phyloP scores from a whole-genome alignment of 345 rosid genomes.

The Nephelium lappaceum region DNA sequence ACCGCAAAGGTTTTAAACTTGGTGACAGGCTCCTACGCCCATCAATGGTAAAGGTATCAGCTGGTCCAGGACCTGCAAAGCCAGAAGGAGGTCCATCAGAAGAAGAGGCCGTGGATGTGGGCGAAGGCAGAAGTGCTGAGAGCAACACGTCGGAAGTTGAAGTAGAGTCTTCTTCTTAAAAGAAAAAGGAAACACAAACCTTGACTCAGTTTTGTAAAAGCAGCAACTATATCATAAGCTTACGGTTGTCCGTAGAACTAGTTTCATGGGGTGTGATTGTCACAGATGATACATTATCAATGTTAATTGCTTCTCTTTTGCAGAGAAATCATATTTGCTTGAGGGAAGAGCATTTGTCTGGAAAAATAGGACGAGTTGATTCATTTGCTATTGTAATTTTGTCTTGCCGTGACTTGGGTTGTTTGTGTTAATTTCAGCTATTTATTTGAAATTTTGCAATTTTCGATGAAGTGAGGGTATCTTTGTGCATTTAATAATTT shows the following conservation, averaged over 20 bases:
- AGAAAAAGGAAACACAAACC: slow-evolving; percentile 9
- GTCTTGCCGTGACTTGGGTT: too few species aligned
- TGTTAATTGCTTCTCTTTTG: neutral
- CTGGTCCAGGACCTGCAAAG: slow-evolving; percentile 92
- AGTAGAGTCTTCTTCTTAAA: slow-evolving; percentile 50
- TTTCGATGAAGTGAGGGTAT: too few species aligned
- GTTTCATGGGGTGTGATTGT: slow-evolving; percentile 17
- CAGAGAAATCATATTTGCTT: slow-evolving; percentile 2
- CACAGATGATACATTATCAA: neutral
- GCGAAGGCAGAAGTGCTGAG: slow-evolving; percentile 23
- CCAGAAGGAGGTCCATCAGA: slow-evolving; percentile 40
- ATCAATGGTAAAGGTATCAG: slow-evolving; percentile 96
- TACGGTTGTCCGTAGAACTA: neutral
- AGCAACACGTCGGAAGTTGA: slow-evolving; percentile 28
- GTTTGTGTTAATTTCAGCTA: too few species aligned
- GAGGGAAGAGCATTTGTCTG: slow-evolving; percentile 4
- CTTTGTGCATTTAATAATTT: too few species aligned
- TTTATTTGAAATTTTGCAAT: too few species aligned
- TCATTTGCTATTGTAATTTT: neutral
- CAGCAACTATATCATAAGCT: slow-evolving; percentile 1
- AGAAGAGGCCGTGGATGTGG: slow-evolving; percentile 30
- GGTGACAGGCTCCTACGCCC: slow-evolving; percentile 90
- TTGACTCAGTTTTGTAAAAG: slow-evolving; percentile 47
- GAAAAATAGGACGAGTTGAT: neutral
- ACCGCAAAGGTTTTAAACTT: slow-evolving; percentile 79